A percentile compares a stretch with the other conserved stretches of the same genome.
Conservation (phyloP, 2,329 filamentous ascomycete species). For the Cytospora chrysosperma region DNA sequence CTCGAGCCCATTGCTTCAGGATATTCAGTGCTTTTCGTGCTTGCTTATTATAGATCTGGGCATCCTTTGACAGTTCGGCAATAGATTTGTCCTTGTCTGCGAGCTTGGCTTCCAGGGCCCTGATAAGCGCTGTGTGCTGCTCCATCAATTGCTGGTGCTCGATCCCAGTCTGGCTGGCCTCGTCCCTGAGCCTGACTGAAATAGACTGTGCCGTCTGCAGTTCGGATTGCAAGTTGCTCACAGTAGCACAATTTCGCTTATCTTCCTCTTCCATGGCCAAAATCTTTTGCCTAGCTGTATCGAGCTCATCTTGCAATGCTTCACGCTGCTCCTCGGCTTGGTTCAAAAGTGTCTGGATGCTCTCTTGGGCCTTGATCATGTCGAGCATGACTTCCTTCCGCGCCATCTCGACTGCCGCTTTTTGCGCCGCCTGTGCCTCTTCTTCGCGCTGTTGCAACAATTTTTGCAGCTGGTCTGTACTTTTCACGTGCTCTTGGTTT, state of each 20-base stretch:
- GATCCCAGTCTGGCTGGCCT: background rate
- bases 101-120: conserved; percentile 7
- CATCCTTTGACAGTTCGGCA: conserved; percentile 8
- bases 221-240: conserved; percentile 12
- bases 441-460: conserved; percentile 27
- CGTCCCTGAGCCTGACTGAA: background rate
- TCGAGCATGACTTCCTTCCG: conserved; percentile 34
- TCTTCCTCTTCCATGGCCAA: conserved; percentile 20
- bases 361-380: conserved; percentile 30
- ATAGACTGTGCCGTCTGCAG: background rate
- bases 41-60: conserved; percentile 9
- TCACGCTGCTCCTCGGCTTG: conserved; percentile 27
- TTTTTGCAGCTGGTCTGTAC: conserved; percentile 25
- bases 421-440: conserved; percentile 16
- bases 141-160: background rate
- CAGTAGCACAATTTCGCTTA: conserved; percentile 10
- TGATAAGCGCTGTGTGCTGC: background rate
- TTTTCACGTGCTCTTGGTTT: conserved; percentile 22
- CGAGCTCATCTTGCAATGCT: conserved; percentile 31
- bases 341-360: conserved; percentile 30
- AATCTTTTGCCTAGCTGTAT: conserved; percentile 29
- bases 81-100: conserved; percentile 7
- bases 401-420: conserved; percentile 33
- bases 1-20: conserved; percentile 15
- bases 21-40: conserved; percentile 4